Conservation (phyloP, 495 filamentous ascomycete genomes). For the Trichocladium uniseriatum region DNA sequence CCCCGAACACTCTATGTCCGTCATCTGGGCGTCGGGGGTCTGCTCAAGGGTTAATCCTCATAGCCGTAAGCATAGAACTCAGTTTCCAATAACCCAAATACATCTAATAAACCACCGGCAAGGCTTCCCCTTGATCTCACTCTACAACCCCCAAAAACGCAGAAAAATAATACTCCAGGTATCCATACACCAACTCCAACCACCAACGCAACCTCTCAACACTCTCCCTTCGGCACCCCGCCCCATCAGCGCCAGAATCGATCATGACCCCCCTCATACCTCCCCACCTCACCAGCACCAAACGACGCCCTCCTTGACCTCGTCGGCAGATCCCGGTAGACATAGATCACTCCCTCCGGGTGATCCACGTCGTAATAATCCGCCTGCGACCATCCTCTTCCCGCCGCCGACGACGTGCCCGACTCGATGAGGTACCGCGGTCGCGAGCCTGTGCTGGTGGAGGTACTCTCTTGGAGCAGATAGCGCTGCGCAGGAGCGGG, state of each 20-base stretch:
- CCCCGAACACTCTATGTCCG: too few relatives aligned
- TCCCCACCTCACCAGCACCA: neutral
- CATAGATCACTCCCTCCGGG: slow-evolving; percentile 6
- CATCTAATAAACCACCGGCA: too few relatives aligned
- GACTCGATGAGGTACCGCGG: neutral
- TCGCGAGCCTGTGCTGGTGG: neutral
- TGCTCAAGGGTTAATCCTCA: too few relatives aligned
- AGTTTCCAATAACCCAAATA: too few relatives aligned
- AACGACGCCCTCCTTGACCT: slow-evolving; percentile 5
- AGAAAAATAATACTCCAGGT: too few relatives aligned
- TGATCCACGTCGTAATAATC: slow-evolving; percentile 3
- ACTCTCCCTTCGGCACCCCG: too few relatives aligned
- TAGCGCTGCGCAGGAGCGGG: slow-evolving; percentile 6
- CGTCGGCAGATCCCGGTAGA: neutral
- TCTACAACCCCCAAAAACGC: too few relatives aligned
- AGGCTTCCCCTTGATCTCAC: too few relatives aligned
- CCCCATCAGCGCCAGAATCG: slow-evolving; percentile 1
- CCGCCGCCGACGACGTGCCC: neutral
- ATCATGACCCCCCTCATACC: slow-evolving; percentile 6
- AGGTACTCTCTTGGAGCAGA: neutral
- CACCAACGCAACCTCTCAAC: too few relatives aligned
- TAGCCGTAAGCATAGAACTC: too few relatives aligned
- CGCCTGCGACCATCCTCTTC: neutral
- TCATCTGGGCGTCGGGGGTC: too few relatives aligned
- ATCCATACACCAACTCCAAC: too few relatives aligned